Base-by-base conservation (phyloP, 164 flowering plant genomes). In the Aristolochia fimbriata region DNA sequence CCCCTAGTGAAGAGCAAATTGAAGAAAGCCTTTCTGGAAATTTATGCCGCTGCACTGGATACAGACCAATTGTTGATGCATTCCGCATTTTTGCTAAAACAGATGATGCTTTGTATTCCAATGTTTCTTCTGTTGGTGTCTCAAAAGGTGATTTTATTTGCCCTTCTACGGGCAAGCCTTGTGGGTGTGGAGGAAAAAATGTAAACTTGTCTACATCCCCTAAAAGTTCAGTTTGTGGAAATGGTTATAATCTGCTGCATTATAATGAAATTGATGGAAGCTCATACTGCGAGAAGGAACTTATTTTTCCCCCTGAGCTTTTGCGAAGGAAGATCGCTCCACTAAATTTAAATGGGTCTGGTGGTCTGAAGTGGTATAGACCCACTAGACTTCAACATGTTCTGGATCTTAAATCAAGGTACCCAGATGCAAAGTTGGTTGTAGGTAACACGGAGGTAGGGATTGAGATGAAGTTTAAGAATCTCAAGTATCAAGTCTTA, bases 1-100 rank as follows among this genome's bases (percentile, higher is more conserved):
- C 81, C 33, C 97, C 97, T 16, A 82, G 72, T 63, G 86, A 81
- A 71, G 96, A 82, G 66, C 88, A 91, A 68, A 88, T 94, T 60
- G 97, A 94, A 79, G 97, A 91, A 77, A 71, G 80, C 74, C 87
- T 94, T 70, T 85, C 85, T 20, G 99, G 99, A 68, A 94, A 94
- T 73, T 71, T 94, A 62, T 94, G 99, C 65, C 81, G 99, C n/a
- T 94, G 99, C 79, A 94, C 99, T 19, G 99, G 97, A 62, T 94
- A 94, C 68, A 79, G 99, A 71, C 88, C 97, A 58, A 94, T 94
- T 47, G 22, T 90, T 62, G 99, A 94, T 74, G 99, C 97, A 27
- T 94, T 94, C 72, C 82, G 87, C 47, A 93, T 91, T 43, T 94
- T 94, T 80, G 87, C 97, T 17, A 94, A 89, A 83, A 86, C 81